A percentile compares a stretch with the other conserved stretches of the same genome.
Evolutionary conservation across 179 eudicot species (phyloP).

Genomic region (Monotropa hypopitys): DNA sequence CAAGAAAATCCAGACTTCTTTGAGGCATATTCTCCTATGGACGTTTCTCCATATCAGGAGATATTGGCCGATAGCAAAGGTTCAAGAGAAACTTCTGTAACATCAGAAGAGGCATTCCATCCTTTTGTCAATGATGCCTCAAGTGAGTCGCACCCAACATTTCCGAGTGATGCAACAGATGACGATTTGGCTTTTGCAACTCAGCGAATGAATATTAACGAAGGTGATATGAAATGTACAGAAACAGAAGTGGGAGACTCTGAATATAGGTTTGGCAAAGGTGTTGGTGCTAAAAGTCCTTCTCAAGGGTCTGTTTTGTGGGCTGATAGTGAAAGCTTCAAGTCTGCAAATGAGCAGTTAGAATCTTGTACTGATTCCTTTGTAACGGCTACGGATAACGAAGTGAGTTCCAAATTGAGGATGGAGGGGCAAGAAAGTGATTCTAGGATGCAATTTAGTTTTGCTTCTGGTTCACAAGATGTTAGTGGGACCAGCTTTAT

Average conservation of each 20-base stretch:
- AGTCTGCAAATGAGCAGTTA: slow-evolving; percentile 34
- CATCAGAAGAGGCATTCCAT: slow-evolving; percentile 27
- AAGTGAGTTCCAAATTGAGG: slow-evolving; percentile 22
- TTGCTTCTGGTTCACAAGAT: slow-evolving; percentile 26
- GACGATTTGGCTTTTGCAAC: slow-evolving; percentile 32
- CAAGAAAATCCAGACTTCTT: slow-evolving; percentile 29
- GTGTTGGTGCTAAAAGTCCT: slow-evolving; percentile 17
- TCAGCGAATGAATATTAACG: slow-evolving; percentile 20
- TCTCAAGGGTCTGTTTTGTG: slow-evolving; percentile 33
- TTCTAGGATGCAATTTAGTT: slow-evolving; percentile 16
- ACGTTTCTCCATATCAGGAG: slow-evolving; percentile 71
- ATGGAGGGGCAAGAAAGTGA: slow-evolving; percentile 28
- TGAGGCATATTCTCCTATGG: slow-evolving; percentile 89
- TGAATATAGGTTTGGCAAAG: slow-evolving; percentile 10
- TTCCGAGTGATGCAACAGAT: slow-evolving; percentile 19
- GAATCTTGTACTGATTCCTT: slow-evolving; percentile 23
- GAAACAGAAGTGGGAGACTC: slow-evolving; percentile 14
- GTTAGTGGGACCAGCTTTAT: slow-evolving; percentile 28
- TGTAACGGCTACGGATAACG: slow-evolving; percentile 33
- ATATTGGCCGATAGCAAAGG: slow-evolving; percentile 20
- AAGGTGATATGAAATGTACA: slow-evolving; percentile 7
- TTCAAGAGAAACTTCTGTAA: slow-evolving; percentile 37
- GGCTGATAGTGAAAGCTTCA: slow-evolving; percentile 58
- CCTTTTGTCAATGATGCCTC: slow-evolving; percentile 22
- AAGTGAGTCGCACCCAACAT: slow-evolving; percentile 17